phyloP scores from a whole-genome alignment of 768 basidiomycete species.

The Pluteus cervinus region DNA sequence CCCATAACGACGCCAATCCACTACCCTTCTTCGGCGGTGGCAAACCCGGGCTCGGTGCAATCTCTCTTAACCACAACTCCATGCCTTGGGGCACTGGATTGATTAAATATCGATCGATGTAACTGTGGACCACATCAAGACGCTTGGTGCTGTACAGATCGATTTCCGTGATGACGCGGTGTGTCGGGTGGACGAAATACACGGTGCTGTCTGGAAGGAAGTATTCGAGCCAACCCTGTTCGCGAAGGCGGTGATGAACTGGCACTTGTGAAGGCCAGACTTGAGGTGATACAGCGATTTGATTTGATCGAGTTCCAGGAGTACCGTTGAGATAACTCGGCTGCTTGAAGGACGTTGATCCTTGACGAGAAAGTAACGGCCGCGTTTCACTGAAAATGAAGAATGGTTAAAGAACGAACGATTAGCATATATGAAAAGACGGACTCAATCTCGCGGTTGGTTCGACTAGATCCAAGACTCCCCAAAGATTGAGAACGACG shows the following conservation, averaged over 20 bases:
- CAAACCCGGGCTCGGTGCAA: constrained; percentile 21
- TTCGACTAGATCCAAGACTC: constrained; percentile 10
- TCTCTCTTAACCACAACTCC: constrained; percentile 61
- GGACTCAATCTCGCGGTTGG: constrained; percentile 22
- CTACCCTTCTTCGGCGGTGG: too few species aligned
- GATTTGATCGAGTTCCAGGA: constrained; percentile 12
- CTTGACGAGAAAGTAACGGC: constrained; percentile 40
- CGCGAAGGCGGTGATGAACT: constrained; percentile 31
- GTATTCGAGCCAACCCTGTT: constrained; percentile 72
- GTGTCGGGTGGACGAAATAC: constrained; percentile 65
- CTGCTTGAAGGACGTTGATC: constrained; percentile 19
- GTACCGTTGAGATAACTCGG: constrained; percentile 23
- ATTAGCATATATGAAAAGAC: constrained; percentile 7
- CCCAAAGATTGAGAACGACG: constrained; percentile 16
- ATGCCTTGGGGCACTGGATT: constrained; percentile 28
- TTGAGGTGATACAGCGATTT: constrained; percentile 18
- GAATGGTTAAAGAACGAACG: not conserved
- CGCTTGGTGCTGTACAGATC: constrained; percentile 50
- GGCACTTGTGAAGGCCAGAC: constrained; percentile 16
- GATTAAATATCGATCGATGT: constrained; percentile 41
- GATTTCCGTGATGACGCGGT: constrained; percentile 63
- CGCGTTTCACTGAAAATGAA: constrained; percentile 38
- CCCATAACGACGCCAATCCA: constrained; percentile 57
- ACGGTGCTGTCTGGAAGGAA: constrained; percentile 65
- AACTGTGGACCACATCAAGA: constrained; percentile 46